Conservation (phyloP, 2,329 filamentous ascomycete genomes). For the Claviceps digitariae region DNA sequence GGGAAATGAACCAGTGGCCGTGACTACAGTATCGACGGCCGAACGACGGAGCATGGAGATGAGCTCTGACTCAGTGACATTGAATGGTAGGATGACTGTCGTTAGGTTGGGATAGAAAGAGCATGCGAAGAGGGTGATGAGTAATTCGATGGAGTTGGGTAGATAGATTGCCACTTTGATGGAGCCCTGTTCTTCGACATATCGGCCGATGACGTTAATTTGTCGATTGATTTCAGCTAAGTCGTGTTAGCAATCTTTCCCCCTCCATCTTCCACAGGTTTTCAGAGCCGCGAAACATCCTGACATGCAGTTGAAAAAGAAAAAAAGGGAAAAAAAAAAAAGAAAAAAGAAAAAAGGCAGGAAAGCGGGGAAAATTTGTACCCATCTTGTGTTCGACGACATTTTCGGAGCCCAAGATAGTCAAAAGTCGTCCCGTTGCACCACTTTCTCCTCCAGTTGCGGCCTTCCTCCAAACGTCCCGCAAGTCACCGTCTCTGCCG, state of each 20-base stretch:
- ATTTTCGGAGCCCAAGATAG: conserved; percentile 63
- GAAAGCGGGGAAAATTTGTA: conserved; percentile 14
- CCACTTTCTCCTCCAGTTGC: conserved; percentile 51
- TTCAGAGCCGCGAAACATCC: background rate
- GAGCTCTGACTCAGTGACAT: conserved; percentile 55
- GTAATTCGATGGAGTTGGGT: conserved; percentile 82
- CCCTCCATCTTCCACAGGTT: background rate
- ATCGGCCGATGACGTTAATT: conserved; percentile 74
- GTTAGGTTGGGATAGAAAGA: conserved; percentile 73
- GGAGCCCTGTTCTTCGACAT: conserved; percentile 56
- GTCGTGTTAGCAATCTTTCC: conserved; percentile 4
- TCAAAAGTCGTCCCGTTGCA: conserved; percentile 59
- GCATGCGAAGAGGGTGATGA: conserved; percentile 72
- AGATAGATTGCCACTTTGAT: conserved; percentile 79
- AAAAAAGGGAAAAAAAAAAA: too few species aligned
- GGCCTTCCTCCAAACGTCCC: conserved; percentile 77
- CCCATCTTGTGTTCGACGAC: conserved; percentile 58
- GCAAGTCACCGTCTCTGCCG: conserved; percentile 76
- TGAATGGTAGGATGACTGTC: conserved; percentile 73
- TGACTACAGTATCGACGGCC: conserved; percentile 68
- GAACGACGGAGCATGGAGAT: conserved; percentile 59
- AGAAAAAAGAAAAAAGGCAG: too few species aligned
- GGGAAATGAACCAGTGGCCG: conserved; percentile 75
- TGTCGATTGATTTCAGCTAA: conserved; percentile 62
- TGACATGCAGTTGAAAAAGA: background rate